Conservation (phyloP, 2,329 filamentous ascomycete species). For the Fusarium citri region DNA sequence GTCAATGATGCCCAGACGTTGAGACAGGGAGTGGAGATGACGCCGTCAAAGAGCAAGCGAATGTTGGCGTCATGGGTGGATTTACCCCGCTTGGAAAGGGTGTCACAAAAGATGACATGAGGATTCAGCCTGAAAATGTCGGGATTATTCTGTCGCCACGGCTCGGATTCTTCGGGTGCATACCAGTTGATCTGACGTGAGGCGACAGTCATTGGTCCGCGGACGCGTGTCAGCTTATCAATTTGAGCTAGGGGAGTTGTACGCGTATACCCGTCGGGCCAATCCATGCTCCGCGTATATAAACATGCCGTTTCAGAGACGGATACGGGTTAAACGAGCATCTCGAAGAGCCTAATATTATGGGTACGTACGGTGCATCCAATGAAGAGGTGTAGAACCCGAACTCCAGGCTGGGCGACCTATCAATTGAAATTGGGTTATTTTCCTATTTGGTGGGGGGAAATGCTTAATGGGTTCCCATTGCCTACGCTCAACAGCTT, state of each 20-base stretch:
- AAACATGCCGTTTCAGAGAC: background rate
- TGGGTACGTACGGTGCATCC: background rate
- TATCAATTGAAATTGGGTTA: background rate
- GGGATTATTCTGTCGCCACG: background rate
- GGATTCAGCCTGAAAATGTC: background rate
- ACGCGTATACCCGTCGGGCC: conserved; percentile 21
- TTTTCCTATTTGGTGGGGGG: background rate
- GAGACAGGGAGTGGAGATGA: conserved; percentile 1
- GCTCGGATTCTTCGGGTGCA: conserved; percentile 22
- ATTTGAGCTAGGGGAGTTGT: conserved; percentile 3
- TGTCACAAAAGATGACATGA: conserved; percentile 2
- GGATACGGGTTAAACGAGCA: background rate
- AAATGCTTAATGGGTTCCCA: too few relatives aligned
- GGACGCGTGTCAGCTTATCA: conserved; percentile 23
- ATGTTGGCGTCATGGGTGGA: conserved; percentile 37
- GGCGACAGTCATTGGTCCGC: conserved; percentile 1
- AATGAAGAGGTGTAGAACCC: background rate
- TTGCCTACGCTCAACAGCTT: background rate
- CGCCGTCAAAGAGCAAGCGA: conserved; percentile 2
- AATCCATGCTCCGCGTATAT: background rate
- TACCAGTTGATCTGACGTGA: conserved; percentile 25
- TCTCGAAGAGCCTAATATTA: background rate
- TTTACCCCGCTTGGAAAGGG: conserved; percentile 22
- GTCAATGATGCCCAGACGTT: conserved; percentile 34
- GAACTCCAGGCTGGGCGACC: background rate